phyloP scores from a whole-genome alignment of 495 filamentous ascomycete genomes.

The Aspergillus sclerotioniger region DNA sequence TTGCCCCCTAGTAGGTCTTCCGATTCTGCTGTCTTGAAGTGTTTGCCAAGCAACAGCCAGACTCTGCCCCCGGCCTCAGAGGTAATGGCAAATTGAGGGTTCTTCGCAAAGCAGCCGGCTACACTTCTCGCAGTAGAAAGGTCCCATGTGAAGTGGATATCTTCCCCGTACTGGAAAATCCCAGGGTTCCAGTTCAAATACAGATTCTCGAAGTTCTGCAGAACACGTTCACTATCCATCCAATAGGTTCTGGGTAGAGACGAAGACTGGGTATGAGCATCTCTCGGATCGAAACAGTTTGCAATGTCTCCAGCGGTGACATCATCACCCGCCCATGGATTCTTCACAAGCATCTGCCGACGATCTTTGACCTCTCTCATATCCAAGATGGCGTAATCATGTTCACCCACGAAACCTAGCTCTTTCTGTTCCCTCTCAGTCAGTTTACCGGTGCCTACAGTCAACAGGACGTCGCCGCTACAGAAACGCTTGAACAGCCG shows the following conservation, averaged over 20 bases:
- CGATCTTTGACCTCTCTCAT: constrained; percentile 64
- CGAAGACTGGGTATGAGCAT: constrained; percentile 18
- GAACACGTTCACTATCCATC: constrained; percentile 81
- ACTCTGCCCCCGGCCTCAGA: constrained; percentile 57
- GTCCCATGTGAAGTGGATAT: constrained; percentile 89
- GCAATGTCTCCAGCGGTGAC: constrained; percentile 17
- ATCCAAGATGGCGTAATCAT: constrained; percentile 91
- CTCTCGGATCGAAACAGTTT: constrained; percentile 6
- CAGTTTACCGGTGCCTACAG: constrained; percentile 84
- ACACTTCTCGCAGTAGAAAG: constrained; percentile 55
- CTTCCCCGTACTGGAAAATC: constrained; percentile 75
- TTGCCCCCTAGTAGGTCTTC: constrained; percentile 18
- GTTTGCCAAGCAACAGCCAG: constrained; percentile 83
- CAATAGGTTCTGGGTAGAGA: constrained; percentile 75
- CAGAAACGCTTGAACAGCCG: constrained; percentile 72
- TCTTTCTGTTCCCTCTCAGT: constrained; percentile 68
- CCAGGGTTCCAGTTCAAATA: constrained; percentile 97
- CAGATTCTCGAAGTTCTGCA: constrained; percentile 88
- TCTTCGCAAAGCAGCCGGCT: constrained; percentile 65
- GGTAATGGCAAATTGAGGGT: constrained; percentile 78
- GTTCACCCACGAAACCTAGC: constrained; percentile 80
- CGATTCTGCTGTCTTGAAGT: constrained; percentile 57
- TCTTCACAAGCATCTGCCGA: constrained; percentile 79
- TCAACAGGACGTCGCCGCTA: constrained; percentile 79
- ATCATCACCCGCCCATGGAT: constrained; percentile 85